Evolutionary conservation across 78 protist genomes (phyloP), one percentile per base, ranked within the genome.

Genomic region (Pigoraptor vietnamica): DNA sequence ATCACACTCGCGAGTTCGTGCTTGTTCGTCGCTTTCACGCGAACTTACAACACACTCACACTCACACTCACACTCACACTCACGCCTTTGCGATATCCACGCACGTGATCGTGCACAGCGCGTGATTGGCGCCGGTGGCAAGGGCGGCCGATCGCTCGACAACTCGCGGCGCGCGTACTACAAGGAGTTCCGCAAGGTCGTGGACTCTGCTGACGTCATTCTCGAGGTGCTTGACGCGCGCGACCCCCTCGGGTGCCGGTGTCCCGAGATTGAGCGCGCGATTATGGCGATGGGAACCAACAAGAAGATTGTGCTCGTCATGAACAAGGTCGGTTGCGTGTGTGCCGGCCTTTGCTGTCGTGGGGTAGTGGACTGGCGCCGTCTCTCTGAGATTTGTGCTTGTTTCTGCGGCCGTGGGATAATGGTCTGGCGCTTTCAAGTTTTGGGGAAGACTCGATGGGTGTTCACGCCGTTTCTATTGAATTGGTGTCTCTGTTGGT

Each of bases 191-290:
- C 29, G 89, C 37, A 95, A 97, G 90, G 99, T 99, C 0, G 93
- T 98, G 29, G 95, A 95, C n/a, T 90, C 39, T 25, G 86, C 97
- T 9, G 99, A 99, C 88, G 99, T 99, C 39, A 94, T 99, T 0
- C 93, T 99, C 10, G 97, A 96, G 91, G 98, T 98, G 39, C 89
- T 99, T 33, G 99, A 99, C 91, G 99, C 99, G 1, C 97, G 99
- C n/a, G 99, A 99, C 91, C 99, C 99, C 39, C n/a, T 98, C 84
- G 99, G 99, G 1, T 97, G 99, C 95, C 97, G 99, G 32, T 95
- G 96, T 38, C n/a, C 34, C 24, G 94, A 93, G 29, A 86, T 99
- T n/a, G 99, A 99, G 91, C 67, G 89, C 83, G 82, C 86, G 10
- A 48, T 93, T 39, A 33, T 67, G 89, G 81, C 37, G 88, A 19